A percentile compares a stretch with the other conserved stretches of the same genome.
phyloP scores from a whole-genome alignment of 2,329 filamentous ascomycete genomes.

The Fusarium proliferatum region DNA sequence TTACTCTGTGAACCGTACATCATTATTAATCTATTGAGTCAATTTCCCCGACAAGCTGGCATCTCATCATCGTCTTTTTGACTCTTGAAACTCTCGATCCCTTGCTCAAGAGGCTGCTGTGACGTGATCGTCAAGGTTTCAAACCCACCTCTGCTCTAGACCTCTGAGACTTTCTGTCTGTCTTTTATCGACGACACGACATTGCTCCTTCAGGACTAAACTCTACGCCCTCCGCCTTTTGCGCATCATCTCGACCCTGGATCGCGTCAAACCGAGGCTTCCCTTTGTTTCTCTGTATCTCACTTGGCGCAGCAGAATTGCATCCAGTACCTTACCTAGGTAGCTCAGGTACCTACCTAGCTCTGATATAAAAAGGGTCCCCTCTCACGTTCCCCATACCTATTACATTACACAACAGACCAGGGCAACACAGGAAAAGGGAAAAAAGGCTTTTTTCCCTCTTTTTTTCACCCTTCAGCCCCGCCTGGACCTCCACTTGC shows the following conservation, averaged over 20 bases:
- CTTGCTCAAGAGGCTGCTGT: slow-evolving; percentile 36
- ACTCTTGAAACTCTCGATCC: slow-evolving; percentile 6
- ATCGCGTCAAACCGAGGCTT: slow-evolving; percentile 42
- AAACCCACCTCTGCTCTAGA: slow-evolving; percentile 7
- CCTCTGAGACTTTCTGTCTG: background rate
- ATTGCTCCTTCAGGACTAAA: slow-evolving; percentile 18
- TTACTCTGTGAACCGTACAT: background rate
- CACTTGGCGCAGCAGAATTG: slow-evolving; percentile 28
- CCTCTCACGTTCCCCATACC: slow-evolving; percentile 10
- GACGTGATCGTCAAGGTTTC: slow-evolving; percentile 39
- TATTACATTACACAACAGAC: slow-evolving; percentile 16
- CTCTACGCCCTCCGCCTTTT: slow-evolving; percentile 25
- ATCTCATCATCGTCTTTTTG: background rate
- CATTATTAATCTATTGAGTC: slow-evolving; percentile 1
- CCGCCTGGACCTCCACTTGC: slow-evolving; percentile 32
- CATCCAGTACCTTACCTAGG: background rate
- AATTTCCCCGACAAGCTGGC: background rate
- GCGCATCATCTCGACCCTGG: slow-evolving; percentile 32
- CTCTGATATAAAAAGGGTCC: slow-evolving; percentile 39
- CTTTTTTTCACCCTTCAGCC: slow-evolving; percentile 21
- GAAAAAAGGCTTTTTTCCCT: slow-evolving; percentile 24
- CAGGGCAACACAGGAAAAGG: slow-evolving; percentile 4
- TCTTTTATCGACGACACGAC: slow-evolving; percentile 9
- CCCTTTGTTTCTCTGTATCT: slow-evolving; percentile 10
- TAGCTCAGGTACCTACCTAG: slow-evolving; percentile 7